Conservation (phyloP, 768 basidiomycete species). For the Scleroderma citrinum region DNA sequence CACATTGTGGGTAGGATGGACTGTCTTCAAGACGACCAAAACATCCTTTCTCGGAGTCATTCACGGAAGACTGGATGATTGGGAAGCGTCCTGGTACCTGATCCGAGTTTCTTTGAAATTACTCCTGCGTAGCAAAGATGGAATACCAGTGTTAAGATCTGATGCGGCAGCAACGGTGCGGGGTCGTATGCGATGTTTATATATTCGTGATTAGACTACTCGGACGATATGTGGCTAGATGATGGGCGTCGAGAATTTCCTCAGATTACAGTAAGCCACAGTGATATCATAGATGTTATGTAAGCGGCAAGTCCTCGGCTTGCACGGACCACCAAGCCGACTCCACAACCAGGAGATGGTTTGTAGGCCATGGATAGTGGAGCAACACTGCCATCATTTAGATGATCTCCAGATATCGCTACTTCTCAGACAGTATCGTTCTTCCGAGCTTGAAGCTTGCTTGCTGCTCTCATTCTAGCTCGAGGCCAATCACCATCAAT, state of each 20-base stretch:
- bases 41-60: slow-evolving; percentile 7
- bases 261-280: too few species aligned
- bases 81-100: neutral
- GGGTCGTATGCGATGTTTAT: too few species aligned
- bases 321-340: too few species aligned
- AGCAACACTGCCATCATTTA: neutral
- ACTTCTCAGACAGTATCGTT: neutral
- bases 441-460: neutral
- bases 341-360: neutral
- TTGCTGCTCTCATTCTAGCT: neutral
- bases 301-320: too few species aligned
- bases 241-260: too few species aligned
- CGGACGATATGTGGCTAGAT: too few species aligned
- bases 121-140: neutral
- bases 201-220: too few species aligned
- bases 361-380: neutral
- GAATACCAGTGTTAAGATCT: neutral
- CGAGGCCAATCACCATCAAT: neutral
- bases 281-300: too few species aligned
- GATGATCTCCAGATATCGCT: neutral
- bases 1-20: slow-evolving; percentile 1
- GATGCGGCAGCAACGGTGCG: too few species aligned
- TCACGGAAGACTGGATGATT: neutral
- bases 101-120: neutral
- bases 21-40: slow-evolving; percentile 4